phyloP scores from a whole-genome alignment of 352 stramenopile genomes.

The Pythium rishiriense region DNA sequence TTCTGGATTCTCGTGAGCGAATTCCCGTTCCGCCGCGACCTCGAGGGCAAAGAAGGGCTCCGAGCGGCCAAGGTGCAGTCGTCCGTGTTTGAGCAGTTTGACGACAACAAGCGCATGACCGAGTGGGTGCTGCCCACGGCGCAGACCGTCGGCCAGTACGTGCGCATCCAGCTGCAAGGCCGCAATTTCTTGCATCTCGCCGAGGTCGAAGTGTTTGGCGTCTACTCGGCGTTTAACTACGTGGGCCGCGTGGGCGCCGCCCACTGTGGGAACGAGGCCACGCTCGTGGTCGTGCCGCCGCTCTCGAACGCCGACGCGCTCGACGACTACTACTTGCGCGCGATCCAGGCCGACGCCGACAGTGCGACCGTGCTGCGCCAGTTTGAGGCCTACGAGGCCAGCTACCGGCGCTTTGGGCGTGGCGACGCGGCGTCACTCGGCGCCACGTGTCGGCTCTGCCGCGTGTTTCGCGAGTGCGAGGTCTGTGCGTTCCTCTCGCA shows the following conservation, averaged over 20 bases:
- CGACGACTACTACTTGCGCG: constrained; percentile 86
- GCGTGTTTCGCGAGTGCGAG: constrained; percentile 82
- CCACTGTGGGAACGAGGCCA: constrained; percentile 86
- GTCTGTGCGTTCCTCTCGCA: constrained; percentile 79
- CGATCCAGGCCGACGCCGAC: constrained; percentile 88
- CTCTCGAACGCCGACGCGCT: constrained; percentile 38
- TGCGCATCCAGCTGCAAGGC: constrained; percentile 88
- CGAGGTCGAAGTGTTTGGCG: constrained; percentile 91
- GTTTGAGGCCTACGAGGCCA: constrained; percentile 83
- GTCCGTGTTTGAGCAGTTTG: constrained; percentile 80
- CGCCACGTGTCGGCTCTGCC: constrained; percentile 74
- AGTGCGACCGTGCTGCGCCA: constrained; percentile 90
- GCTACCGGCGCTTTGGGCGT: constrained; percentile 75
- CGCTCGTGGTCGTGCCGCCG: constrained; percentile 83
- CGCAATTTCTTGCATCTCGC: constrained; percentile 91
- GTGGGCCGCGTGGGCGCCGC: constrained; percentile 81
- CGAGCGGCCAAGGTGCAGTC: constrained; percentile 81
- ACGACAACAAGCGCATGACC: constrained; percentile 70
- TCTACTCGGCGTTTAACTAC: constrained; percentile 81
- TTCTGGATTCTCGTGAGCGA: constrained; percentile 93
- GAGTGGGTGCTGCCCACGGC: constrained; percentile 87
- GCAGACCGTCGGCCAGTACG: constrained; percentile 79
- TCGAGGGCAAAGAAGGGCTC: constrained; percentile 81
- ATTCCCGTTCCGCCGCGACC: constrained; percentile 74
- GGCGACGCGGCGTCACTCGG: constrained; percentile 33